Conservation (phyloP, 352 stramenopile genomes). For the Globisporangium parvum region DNA sequence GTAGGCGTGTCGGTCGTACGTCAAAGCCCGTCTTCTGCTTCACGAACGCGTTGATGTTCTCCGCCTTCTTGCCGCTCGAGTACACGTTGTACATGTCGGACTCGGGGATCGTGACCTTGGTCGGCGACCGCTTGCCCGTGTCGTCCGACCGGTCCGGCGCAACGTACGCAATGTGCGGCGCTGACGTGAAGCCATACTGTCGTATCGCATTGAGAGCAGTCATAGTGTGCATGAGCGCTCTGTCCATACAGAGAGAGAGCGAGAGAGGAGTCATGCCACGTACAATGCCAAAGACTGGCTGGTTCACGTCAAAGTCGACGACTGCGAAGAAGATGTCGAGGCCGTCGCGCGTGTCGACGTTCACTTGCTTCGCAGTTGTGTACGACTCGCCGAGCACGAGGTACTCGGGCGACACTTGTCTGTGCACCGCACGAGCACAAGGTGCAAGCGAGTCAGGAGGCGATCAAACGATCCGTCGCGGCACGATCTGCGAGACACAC, state of each 20-base stretch:
- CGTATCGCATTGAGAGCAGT: not conserved
- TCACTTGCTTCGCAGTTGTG: slow-evolving; percentile 50
- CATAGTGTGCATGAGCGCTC: not conserved
- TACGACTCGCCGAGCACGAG: slow-evolving; percentile 59
- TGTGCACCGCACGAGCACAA: slow-evolving; percentile 7
- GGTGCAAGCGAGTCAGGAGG: not conserved
- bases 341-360: slow-evolving; percentile 68
- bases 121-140: slow-evolving; percentile 34
- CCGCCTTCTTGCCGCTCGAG: slow-evolving; percentile 61
- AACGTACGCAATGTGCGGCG: slow-evolving; percentile 72
- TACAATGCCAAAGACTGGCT: slow-evolving; percentile 60
- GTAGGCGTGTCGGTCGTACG: slow-evolving; percentile 15
- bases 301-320: slow-evolving; percentile 73
- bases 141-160: slow-evolving; percentile 53
- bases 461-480: too few relatives aligned
- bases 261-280: not conserved
- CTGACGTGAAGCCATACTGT: slow-evolving; percentile 75
- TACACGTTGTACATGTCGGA: slow-evolving; percentile 79
- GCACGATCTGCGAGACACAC: not conserved
- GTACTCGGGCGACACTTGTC: slow-evolving; percentile 67
- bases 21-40: slow-evolving; percentile 82
- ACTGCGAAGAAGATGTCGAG: slow-evolving; percentile 74
- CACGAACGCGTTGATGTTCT: slow-evolving; percentile 64
- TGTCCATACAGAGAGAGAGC: not conserved
- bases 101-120: slow-evolving; percentile 45